These are phyloP conservation scores for Phytophthora europaea DNA, from an alignment of 352 stramenopile genomes.

Conservation along the genomic window DNA sequence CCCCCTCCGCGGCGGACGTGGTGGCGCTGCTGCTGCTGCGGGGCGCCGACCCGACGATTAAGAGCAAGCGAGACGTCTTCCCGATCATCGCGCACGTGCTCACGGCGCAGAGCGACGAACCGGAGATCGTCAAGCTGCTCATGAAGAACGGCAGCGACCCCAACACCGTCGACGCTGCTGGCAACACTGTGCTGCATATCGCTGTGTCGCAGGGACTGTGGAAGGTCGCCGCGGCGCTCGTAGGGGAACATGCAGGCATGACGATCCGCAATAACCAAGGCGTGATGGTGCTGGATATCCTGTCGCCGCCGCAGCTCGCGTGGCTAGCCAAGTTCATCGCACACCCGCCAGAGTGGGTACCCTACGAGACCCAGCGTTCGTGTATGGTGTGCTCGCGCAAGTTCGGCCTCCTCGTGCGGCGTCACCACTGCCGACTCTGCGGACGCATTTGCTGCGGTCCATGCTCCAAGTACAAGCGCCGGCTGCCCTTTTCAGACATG, in stretches of 20 bases:
- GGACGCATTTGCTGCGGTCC: constrained; percentile 84
- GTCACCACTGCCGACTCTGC: constrained; percentile 86
- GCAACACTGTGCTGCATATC: constrained; percentile 86
- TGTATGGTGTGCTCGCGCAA: constrained; percentile 82
- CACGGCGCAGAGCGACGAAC: constrained; percentile 74
- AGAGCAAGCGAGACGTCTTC: constrained; percentile 80
- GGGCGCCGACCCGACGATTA: constrained; percentile 70
- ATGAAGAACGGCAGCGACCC: constrained; percentile 83
- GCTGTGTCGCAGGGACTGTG: constrained; percentile 80
- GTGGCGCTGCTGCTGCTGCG: constrained; percentile 70
- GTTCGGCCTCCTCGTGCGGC: constrained; percentile 77
- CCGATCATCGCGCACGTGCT: constrained; percentile 82
- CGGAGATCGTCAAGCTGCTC: constrained; percentile 76
- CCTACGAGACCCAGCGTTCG: constrained; percentile 63
- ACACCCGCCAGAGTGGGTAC: constrained; percentile 79
- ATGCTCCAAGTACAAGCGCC: constrained; percentile 84
- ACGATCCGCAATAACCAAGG: constrained; percentile 82
- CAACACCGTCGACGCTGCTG: constrained; percentile 73
- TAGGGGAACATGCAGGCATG: constrained; percentile 73
- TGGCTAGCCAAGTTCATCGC: constrained; percentile 85
- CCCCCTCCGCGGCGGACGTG: constrained; percentile 54
- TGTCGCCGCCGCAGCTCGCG: constrained; percentile 74
- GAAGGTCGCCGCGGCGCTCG: constrained; percentile 75
- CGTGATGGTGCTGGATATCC: constrained; percentile 78
- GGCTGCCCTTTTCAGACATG: constrained; percentile 65